phyloP scores from a whole-genome alignment of 768 basidiomycete species.

The Auricularia heimuer region DNA sequence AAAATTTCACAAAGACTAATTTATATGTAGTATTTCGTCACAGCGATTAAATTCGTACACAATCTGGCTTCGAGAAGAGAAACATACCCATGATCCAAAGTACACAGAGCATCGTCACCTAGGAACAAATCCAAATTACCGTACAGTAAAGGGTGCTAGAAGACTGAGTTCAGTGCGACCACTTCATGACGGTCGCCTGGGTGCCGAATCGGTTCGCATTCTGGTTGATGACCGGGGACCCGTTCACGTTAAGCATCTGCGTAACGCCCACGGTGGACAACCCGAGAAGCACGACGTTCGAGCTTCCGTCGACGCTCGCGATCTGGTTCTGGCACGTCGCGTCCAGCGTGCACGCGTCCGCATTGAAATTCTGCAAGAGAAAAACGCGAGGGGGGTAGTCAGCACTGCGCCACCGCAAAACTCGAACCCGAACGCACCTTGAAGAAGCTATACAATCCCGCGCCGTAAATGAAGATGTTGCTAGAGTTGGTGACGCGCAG shows the following conservation, averaged over 20 bases:
- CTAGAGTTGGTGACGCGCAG: constrained; percentile 40
- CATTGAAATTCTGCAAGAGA: constrained; percentile 36
- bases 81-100: too few relatives aligned
- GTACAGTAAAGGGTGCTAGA: too few relatives aligned
- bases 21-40: too few relatives aligned
- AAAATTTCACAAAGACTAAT: too few relatives aligned
- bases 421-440: constrained; percentile 24
- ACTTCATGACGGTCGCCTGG: background rate
- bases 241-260: constrained; percentile 42
- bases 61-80: too few relatives aligned
- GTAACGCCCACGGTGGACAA: constrained; percentile 49
- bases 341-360: constrained; percentile 33
- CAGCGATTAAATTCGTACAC: too few relatives aligned
- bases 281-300: constrained; percentile 39
- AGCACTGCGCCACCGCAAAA: background rate
- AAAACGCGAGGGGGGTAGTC: background rate
- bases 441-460: constrained; percentile 66
- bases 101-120: too few relatives aligned
- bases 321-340: constrained; percentile 49
- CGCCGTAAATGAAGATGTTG: constrained; percentile 57
- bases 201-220: background rate
- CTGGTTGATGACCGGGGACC: constrained; percentile 30
- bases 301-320: constrained; percentile 41
- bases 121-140: too few relatives aligned
- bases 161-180: background rate